Conservation (phyloP, 768 basidiomycete species). For the Boletus pseudo-olivaceus region DNA sequence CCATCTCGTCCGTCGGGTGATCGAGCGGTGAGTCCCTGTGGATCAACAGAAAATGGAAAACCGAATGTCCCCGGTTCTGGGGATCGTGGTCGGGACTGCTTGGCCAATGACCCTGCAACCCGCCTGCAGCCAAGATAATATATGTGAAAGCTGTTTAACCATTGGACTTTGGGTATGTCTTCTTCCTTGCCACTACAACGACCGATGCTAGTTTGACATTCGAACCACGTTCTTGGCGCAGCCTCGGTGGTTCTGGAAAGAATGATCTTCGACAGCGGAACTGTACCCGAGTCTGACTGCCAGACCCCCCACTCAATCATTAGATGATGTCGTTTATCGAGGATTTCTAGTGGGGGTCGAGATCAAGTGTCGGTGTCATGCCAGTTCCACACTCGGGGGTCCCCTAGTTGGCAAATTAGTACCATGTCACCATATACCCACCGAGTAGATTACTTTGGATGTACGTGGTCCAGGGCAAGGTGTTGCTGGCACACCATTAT, state of each 20-base stretch:
- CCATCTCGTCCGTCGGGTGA: not conserved
- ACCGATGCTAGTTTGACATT: not conserved
- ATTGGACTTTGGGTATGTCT: not conserved
- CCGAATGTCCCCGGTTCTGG: not conserved
- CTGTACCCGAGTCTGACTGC: not conserved
- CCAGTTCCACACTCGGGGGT: no score
- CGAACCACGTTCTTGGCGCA: not conserved
- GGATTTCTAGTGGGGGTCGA: not conserved
- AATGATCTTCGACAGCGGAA: not conserved
- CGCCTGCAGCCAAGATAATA: not conserved
- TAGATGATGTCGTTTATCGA: not conserved
- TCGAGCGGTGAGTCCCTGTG: not conserved
- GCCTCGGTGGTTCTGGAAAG: not conserved
- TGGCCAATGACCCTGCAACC: not conserved
- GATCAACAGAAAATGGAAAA: not conserved
- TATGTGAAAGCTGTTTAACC: not conserved
- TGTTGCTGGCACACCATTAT: not conserved
- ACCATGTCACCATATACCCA: not conserved
- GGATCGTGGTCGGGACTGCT: not conserved
- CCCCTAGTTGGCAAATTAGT: not conserved
- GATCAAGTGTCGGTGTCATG: not conserved
- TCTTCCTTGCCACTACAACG: not conserved
- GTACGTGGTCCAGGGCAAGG: not conserved
- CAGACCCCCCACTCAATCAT: not conserved
- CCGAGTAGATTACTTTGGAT: not conserved